phyloP scores from a whole-genome alignment of 2,329 filamentous ascomycete species.

The Penicillium sp. region DNA sequence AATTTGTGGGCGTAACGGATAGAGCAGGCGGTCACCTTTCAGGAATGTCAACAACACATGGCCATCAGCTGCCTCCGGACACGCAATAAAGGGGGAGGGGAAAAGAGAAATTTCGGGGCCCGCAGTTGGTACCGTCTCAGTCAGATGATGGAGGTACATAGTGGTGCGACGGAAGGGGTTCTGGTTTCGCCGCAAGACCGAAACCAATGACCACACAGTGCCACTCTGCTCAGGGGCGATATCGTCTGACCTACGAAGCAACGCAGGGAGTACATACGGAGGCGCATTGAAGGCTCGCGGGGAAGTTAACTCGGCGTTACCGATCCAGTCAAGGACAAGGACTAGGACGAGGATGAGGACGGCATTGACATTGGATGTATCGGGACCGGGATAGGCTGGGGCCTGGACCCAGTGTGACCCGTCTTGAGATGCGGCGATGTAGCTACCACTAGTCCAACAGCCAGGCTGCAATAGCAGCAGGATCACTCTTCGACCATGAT shows the following conservation, averaged over 20 bases:
- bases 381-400: slow-evolving; percentile 13
- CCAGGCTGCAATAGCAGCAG: too few relatives aligned
- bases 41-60: slow-evolving; percentile 27
- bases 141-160: slow-evolving; percentile 5
- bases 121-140: slow-evolving; percentile 9
- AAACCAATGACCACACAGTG: slow-evolving; percentile 7
- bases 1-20: slow-evolving; percentile 63
- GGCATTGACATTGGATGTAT: slow-evolving; percentile 10
- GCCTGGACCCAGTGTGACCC: slow-evolving; percentile 10
- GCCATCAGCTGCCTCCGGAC: slow-evolving; percentile 42
- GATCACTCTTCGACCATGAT: too few relatives aligned
- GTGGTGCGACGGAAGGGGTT: slow-evolving; percentile 15
- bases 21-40: slow-evolving; percentile 31
- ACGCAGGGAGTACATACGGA: neutral
- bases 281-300: slow-evolving; percentile 17
- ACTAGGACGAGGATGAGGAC: too few relatives aligned
- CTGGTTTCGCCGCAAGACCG: slow-evolving; percentile 7
- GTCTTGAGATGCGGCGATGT: neutral
- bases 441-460: too few relatives aligned
- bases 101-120: neutral
- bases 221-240: slow-evolving; percentile 20
- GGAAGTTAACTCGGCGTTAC: slow-evolving; percentile 15
- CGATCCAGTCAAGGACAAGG: slow-evolving; percentile 18
- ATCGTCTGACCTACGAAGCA: slow-evolving; percentile 19
- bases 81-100: slow-evolving; percentile 33